These are phyloP conservation scores for Bathelium albidoporum DNA, from an alignment of 495 filamentous ascomycete species.

Conservation along the genomic window DNA sequence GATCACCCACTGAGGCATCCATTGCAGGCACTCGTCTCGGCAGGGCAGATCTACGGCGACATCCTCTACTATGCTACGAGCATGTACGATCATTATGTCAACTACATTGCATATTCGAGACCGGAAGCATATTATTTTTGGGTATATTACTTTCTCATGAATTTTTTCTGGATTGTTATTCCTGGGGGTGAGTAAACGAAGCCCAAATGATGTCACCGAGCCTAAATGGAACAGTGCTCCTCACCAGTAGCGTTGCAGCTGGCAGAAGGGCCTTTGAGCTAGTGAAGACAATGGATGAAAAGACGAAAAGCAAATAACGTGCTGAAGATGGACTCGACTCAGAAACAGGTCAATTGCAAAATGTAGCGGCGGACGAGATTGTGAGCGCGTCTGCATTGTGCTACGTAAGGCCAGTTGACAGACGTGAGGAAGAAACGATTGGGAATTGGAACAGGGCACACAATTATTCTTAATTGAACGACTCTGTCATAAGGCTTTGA, in stretches of 20 bases:
- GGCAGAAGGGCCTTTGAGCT: not conserved
- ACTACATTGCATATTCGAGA: conserved; percentile 52
- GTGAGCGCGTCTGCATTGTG: too few species aligned
- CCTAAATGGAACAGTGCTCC: not conserved
- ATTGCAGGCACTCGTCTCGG: conserved; percentile 58
- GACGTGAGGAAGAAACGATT: too few species aligned
- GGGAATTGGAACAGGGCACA: too few species aligned
- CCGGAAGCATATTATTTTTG: conserved; percentile 79
- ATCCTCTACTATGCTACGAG: conserved; percentile 77
- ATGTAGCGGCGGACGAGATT: too few species aligned
- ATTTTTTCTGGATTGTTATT: conserved; percentile 76
- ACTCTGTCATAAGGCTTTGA: too few species aligned
- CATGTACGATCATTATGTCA: conserved; percentile 52
- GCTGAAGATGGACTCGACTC: not conserved
- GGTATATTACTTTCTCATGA: conserved; percentile 80
- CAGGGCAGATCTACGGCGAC: conserved; percentile 80
- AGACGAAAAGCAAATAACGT: not conserved
- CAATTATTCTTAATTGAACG: too few species aligned
- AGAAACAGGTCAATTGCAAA: not conserved
- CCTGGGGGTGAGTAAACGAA: conserved; percentile 36
- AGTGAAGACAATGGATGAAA: not conserved
- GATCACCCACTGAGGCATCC: conserved; percentile 56
- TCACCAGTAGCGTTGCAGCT: not conserved
- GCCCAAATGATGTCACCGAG: not conserved
- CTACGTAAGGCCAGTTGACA: too few species aligned